phyloP scores from a whole-genome alignment of 2,329 filamentous ascomycete species.

The Magnaporthiopsis poae region DNA sequence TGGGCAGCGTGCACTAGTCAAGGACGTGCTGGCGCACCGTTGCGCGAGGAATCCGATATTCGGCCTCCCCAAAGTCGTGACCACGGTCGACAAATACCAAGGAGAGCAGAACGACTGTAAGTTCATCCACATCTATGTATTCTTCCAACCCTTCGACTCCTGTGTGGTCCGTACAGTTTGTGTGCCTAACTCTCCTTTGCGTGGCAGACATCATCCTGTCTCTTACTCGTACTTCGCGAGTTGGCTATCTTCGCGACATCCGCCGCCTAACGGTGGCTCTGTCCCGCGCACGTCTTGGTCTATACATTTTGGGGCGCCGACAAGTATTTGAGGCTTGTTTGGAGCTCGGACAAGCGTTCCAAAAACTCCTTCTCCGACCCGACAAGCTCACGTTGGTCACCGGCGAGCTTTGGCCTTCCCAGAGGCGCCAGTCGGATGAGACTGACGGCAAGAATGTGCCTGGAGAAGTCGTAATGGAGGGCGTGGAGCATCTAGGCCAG shows the following conservation, averaged over 20 bases:
- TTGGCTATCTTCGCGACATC: constrained; percentile 88
- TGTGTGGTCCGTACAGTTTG: neutral
- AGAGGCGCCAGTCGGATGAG: constrained; percentile 38
- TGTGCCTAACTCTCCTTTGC: constrained; percentile 9
- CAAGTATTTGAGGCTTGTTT: constrained; percentile 81
- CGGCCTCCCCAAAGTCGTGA: constrained; percentile 78
- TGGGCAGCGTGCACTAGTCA: constrained; percentile 78
- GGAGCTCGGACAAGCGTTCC: constrained; percentile 80
- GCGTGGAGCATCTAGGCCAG: constrained; percentile 86
- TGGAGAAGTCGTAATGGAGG: constrained; percentile 66
- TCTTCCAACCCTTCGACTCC: neutral
- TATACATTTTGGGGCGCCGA: constrained; percentile 84
- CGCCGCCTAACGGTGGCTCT: constrained; percentile 88
- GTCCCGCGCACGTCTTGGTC: constrained; percentile 78
- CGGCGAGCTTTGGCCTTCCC: constrained; percentile 74
- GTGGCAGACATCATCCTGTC: constrained; percentile 80
- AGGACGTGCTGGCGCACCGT: constrained; percentile 72
- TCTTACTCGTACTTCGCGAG: constrained; percentile 74
- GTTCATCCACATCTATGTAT: constrained; percentile 25
- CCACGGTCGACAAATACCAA: constrained; percentile 97
- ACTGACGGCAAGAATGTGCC: constrained; percentile 38
- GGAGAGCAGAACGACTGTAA: constrained; percentile 98
- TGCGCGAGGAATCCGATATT: constrained; percentile 79
- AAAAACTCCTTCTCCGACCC: constrained; percentile 62
- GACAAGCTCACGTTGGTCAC: constrained; percentile 74